Evolutionary conservation across 2,329 filamentous ascomycete genomes (phyloP), one percentile per base, ranked within the genome.

Genomic region (Thermomyces lanuginosus): DNA sequence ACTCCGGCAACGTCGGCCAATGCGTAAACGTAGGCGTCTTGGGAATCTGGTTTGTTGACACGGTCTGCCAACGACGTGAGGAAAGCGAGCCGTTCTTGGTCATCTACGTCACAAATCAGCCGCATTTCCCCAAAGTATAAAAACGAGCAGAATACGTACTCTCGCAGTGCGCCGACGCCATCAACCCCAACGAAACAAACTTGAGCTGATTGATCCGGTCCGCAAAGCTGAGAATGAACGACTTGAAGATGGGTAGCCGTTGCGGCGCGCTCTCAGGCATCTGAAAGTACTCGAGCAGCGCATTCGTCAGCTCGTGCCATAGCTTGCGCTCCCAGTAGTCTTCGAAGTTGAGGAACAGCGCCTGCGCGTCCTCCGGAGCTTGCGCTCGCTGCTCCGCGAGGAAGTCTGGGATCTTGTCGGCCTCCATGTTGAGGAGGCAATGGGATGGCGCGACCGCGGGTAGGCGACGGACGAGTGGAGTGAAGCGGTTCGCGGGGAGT

Each of bases 151-250:
- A 13, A 18, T 24, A 38, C 42, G 22, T 13, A 45, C 46, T 45
- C 48, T 43, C 36, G 56, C 79, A 92, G 61, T 92, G 76, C 45
- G 76, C 72, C 28, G 83, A 82, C 23, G 89, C 80, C 57, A 78
- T 80, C 49, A 95, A 61, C 9, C 83, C 89, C 40, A 98, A 63
- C 39, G 80, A 76, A 40, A 98, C 89, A 41, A 95, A 76, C 67
- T 93, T 93, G 37, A 98, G 66, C 63, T 95, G 86, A 61, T 95
- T 98, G 66, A 98, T 93, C 67, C 91, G 93, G 53, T 92, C 84
- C 39, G 84, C 82, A 50, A 98, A 98, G 56, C 78, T 89, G 53
- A 86, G 71, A 55, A 98, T 78, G 63, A 98, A 98, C 44, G 73
- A 74, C 60, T 89, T 82, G 66, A 89, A 98, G 56, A 98, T 77